Base-by-base conservation (phyloP, 306 rosid genomes). In the Ochetophila trinervis region DNA sequence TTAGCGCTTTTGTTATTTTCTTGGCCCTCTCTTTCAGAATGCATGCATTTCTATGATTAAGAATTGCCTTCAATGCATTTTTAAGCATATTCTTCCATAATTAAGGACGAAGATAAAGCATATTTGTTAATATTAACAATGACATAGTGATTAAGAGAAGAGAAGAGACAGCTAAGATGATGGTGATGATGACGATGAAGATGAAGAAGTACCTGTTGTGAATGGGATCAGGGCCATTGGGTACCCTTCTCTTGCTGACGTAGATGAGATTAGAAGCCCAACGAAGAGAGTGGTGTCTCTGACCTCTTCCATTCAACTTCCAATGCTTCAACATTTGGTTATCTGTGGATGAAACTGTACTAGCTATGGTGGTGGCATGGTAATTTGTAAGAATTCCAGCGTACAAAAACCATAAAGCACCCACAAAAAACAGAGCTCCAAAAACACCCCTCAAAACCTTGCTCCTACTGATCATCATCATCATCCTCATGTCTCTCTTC, bases 171-270 rank as follows among this genome's bases (percentile, higher is more conserved):
- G n/a, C n/a, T n/a, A n/a, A 27, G 32, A 27, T 27, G 32, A 27
- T 27, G 32, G 4, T 27, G 32, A 27, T 2, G 32, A 27, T 2
- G 32, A 27, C 3, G 32, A 27, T 2, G 32, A 27, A 4, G 32
- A 27, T 24, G 55, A 51, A 37, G 62, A 59, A 2, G 80, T 74
- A 89, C 99, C 99, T 90, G 97, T 94, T 94, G 75, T 94, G 99
- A 81, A 94, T 94, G 54, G 99, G 99, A 79, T 94, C 97, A 66
- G 99, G 99, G 68, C 99, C 99, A 77, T 90, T 94, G 1, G 99
- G 99, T 0, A 94, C 99, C 84, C 96, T 85, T 80, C 99, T 90
- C 80, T 86, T 94, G 88, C 99, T 94, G 55, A 88, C 97, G 32
- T 70, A 74, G 58, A 80, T 65, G 63, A 80, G 56, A 66, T 79